A percentile compares a stretch with the other conserved stretches of the same genome.
These are phyloP conservation scores for Microcyclosporella mali DNA, from an alignment of 2,329 filamentous ascomycete species.

Conservation along the genomic window DNA sequence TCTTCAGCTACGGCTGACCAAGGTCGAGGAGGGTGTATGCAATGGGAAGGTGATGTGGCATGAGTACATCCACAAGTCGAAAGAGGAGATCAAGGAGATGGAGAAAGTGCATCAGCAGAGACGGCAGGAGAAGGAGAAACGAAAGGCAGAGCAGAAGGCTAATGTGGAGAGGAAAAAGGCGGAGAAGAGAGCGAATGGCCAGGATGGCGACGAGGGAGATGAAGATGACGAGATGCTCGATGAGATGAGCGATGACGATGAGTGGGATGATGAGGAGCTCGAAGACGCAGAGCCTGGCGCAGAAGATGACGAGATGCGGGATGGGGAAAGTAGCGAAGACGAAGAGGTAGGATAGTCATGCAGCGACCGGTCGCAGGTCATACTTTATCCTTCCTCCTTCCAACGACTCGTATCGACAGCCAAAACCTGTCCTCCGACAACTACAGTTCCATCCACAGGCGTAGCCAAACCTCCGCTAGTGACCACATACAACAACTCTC, in stretches of 20 bases:
- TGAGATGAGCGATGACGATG: conserved; percentile 45
- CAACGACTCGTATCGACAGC: conserved; percentile 3
- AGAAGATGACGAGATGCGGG: conserved; percentile 17
- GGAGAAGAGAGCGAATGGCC: conserved; percentile 43
- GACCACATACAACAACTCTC: conserved; percentile 10
- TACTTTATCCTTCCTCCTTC: not conserved
- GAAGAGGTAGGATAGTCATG: conserved; percentile 4
- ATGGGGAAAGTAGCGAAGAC: conserved; percentile 7
- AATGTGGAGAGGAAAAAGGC: conserved; percentile 84
- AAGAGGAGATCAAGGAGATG: conserved; percentile 67
- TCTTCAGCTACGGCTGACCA: conserved; percentile 81
- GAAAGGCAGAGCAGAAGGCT: conserved; percentile 75
- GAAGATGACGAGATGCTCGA: conserved; percentile 36
- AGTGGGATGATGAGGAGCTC: conserved; percentile 41
- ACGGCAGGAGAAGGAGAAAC: conserved; percentile 71
- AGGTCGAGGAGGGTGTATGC: conserved; percentile 92
- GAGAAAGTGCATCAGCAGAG: conserved; percentile 78
- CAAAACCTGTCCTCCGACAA: conserved; percentile 3
- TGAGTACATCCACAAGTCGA: conserved; percentile 81
- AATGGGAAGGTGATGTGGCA: conserved; percentile 95
- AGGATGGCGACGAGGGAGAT: conserved; percentile 37
- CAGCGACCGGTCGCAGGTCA: no score
- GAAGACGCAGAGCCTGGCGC: conserved; percentile 14
- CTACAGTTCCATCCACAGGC: conserved; percentile 3
- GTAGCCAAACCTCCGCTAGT: conserved; percentile 15